Conservation (phyloP, 768 basidiomycete genomes). For the Solioccasus polychromus region DNA sequence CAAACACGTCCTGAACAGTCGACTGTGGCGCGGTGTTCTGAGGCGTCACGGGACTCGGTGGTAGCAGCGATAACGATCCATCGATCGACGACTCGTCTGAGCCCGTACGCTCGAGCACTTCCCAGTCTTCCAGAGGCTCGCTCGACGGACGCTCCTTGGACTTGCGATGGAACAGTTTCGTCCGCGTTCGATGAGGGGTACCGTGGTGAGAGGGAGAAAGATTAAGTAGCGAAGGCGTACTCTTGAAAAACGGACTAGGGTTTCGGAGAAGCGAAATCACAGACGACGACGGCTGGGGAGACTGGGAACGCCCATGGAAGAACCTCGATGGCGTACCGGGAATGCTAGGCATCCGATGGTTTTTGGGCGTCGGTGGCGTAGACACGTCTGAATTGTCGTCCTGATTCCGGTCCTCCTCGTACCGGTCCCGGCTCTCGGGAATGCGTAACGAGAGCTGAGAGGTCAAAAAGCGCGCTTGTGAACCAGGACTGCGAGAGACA, state of each 20-base stretch:
- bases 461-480: slow-evolving; percentile 32
- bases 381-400: slow-evolving; percentile 32
- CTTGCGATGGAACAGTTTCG: slow-evolving; percentile 34
- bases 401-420: slow-evolving; percentile 30
- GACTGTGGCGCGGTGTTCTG: slow-evolving; percentile 14
- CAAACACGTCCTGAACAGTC: slow-evolving; percentile 13
- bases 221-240: slow-evolving; percentile 30
- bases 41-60: slow-evolving; percentile 20
- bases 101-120: slow-evolving; percentile 28
- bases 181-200: slow-evolving; percentile 26
- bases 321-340: slow-evolving; percentile 31
- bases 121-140: slow-evolving; percentile 33
- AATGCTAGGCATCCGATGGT: slow-evolving; percentile 29
- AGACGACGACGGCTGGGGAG: slow-evolving; percentile 34
- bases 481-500: slow-evolving; percentile 22
- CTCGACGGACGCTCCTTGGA: slow-evolving; percentile 34
- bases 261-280: slow-evolving; percentile 34
- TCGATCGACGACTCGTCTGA: slow-evolving; percentile 26
- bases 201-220: slow-evolving; percentile 32
- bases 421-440: slow-evolving; percentile 31
- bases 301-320: slow-evolving; percentile 30
- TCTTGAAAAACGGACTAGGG: slow-evolving; percentile 35
- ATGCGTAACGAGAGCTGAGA: slow-evolving; percentile 33
- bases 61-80: slow-evolving; percentile 20
- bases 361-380: slow-evolving; percentile 32